Evolutionary conservation across 495 filamentous ascomycete species (phyloP), one percentile per base, ranked within the genome.

Genomic region (Penicillium manginii): DNA sequence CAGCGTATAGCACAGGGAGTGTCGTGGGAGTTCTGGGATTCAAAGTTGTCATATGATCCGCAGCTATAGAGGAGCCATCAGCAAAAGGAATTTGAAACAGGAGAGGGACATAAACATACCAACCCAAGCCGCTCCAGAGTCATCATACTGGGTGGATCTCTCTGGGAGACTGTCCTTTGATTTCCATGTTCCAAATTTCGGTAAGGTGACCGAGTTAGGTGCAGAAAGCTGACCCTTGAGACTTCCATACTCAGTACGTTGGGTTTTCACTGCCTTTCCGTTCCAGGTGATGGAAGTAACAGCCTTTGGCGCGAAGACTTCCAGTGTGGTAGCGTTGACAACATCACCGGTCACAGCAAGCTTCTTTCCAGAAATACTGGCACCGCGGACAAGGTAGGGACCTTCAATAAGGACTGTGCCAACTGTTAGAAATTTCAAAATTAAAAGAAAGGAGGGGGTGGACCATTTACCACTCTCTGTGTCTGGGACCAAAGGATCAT

Each of bases 81-180:
- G 2, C 9, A 10, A n/a, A 11, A 39, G 35, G 15, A 39, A 39
- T 4, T 39, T 6, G 15, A 39, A 39, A 9, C 9, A n/a, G 22
- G 39, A 12, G 9, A 29, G 2, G 19, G 12, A 39, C 1, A 7
- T n/a, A 35, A 46, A 72, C 73, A 58, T 63, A 75, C 73, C 73
- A 37, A 81, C 81, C 90, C 90, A 92, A 3, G 73, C 74, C 0
- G 58, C 46, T 18, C 70, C 65, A 32, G 80, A 81, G 63, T 91
- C 89, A 60, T 87, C 80, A 61, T 91, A 92, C 23, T 59, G 61
- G 7, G 73, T 52, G 23, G 78, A 64, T 12, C 88, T 78, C 67
- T 92, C 90, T 0, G 89, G 89, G 2, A 92, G 81, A 51, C 83
- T 82, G 74, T 93, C 84, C 40, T 86, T 70, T 42, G 80, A 81